Base-by-base conservation (phyloP, 2,329 filamentous ascomycete genomes). In the Clarireedia monteithiana region DNA sequence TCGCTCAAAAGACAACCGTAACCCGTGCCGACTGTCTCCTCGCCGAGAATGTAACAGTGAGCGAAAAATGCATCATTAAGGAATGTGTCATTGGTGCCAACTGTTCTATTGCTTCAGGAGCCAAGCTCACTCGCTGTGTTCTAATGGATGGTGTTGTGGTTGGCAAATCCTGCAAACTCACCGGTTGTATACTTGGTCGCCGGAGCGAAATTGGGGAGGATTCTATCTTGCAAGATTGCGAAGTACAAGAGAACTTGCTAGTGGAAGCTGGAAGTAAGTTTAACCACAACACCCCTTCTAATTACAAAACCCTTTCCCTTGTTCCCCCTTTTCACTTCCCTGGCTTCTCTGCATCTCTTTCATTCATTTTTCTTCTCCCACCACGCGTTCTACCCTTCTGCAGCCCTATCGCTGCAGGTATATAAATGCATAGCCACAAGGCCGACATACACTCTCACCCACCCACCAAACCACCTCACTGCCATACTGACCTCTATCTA, bases 101-200 rank as follows among this genome's bases (percentile, higher is more conserved):
- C 64, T 95, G 90, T 69, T 86, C 88, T 65, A 92, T 99, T 61
- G 84, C 85, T 60, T 84, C 86, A 63, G 90, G 91, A n/a, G 90
- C 88, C 30, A 88, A 91, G 62, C 73, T 99, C 46, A 85, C 84
- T n/a, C 82, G 91, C 61, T 97, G 92, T 71, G 72, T 97, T 48
- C 74, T 97, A 20, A 96, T 97, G 90, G 92, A 97, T 59, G 89
- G 89, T 3, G 91, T 89, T 0, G 84, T 89, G 6, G 80, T 99
- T 12, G 91, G 89, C 14, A 88, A 89, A 65, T 86, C 87, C 45
- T 91, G 86, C 67, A 90, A 90, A 70, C 75, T 97, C 51, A 94
- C 88, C 1, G 88, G 89, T 23, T 96, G 91, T 67, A 88, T 97
- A 34, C 73, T 97, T 42, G 94, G 94, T 4, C 83, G 86, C 66